Evolutionary conservation across 768 basidiomycete genomes (phyloP), one percentile per base, ranked within the genome.

Genomic region (Hygrocybe coccinea): DNA sequence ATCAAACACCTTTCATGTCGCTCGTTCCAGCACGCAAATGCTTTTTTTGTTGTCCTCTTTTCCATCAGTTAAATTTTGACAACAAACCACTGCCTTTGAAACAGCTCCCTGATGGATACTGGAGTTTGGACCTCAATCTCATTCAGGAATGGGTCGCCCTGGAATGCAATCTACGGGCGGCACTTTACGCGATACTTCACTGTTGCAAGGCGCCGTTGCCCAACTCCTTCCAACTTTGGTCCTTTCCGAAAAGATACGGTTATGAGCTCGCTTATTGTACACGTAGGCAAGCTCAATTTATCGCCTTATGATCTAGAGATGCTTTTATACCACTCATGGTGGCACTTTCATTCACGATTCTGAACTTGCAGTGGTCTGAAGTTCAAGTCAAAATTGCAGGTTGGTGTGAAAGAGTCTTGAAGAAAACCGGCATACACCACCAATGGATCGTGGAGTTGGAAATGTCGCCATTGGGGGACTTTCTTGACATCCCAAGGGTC

Each of bases 241-340:
- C 53, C 2, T 53, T 56, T 19, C 54, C 55, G 5, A 47, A 15
- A 19, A 9, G 36, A 25, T 56, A 44, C 33, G 55, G 58, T 10
- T 59, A 56, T 48, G 25, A 52, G 25, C 21, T 37, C 11, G 5
- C 15, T 22, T 52, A 59, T 33, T 37, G 24, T 11, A 38, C 21
- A 5, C 22, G 11, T 19, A 4, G 22, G 35, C n/a, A 17, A 34
- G 58, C 46, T 15, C 43, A 41, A 37, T 35, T 48, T 21, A 47
- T 50, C 10, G 37, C 50, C 9, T 39, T 21, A 22, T 39, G 55
- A 25, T 59, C 58, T 11, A 7, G 55, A 17, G 50, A 56, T 22
- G 50, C 58, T 12, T 59, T 59, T 53, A 12, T 52, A 17, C 58
- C 58, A 5, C 55, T 59, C 21, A 59, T 59, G 17, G 58, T 50